phyloP scores from a whole-genome alignment of 2,329 filamentous ascomycete genomes.

The Fusarium chuoi region DNA sequence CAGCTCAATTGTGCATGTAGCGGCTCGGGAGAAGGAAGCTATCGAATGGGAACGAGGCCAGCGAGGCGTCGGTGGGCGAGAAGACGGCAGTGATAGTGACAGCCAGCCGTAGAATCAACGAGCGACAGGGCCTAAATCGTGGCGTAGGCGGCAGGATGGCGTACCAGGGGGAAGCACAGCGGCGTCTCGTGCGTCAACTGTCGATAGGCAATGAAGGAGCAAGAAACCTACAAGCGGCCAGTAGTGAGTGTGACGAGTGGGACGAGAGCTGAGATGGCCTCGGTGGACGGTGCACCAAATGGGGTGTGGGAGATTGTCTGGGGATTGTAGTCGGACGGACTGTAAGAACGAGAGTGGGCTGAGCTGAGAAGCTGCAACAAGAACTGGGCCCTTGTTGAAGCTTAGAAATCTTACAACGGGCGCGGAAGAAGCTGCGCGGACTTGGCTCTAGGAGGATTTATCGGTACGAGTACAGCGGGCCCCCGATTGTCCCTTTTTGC shows the following conservation, averaged over 20 bases:
- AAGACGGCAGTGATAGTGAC: constrained; percentile 32
- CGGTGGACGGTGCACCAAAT: constrained; percentile 39
- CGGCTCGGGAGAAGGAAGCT: constrained; percentile 24
- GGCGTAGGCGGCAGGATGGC: constrained; percentile 40
- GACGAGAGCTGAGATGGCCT: constrained; percentile 47
- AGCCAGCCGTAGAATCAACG: constrained; percentile 37
- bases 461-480: constrained; percentile 20
- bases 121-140: constrained; percentile 40
- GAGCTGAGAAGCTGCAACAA: constrained; percentile 38
- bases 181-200: constrained; percentile 36
- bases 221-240: constrained; percentile 34
- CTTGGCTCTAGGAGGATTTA: constrained; percentile 21
- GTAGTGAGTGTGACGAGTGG: constrained; percentile 42
- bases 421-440: constrained; percentile 41
- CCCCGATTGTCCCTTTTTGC: constrained; percentile 20
- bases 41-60: constrained; percentile 36
- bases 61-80: constrained; percentile 28
- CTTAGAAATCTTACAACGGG: constrained; percentile 38
- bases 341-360: constrained; percentile 32
- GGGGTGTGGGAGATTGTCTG: constrained; percentile 39
- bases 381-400: constrained; percentile 33
- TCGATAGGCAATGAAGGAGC: constrained; percentile 37
- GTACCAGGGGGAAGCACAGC: constrained; percentile 39
- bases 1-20: constrained; percentile 42
- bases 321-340: constrained; percentile 39